Evolutionary conservation across 345 rosid genomes (phyloP).

Genomic region (Iberis pinnata): DNA sequence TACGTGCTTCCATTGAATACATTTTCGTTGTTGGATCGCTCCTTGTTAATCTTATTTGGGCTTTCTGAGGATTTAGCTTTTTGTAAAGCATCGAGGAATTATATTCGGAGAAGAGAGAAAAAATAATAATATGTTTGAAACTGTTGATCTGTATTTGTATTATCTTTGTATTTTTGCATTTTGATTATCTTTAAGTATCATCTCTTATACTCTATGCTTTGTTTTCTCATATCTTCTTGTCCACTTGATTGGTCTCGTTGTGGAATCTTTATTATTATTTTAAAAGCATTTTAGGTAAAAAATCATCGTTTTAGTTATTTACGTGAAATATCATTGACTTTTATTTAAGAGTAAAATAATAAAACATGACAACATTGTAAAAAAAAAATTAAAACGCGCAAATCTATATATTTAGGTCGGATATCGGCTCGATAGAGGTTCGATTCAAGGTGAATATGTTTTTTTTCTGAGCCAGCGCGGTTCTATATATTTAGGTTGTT

Average conservation of each 20-base stretch:
- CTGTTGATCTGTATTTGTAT: slow-evolving; percentile 4
- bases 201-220: neutral
- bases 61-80: slow-evolving; percentile 10
- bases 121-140: neutral
- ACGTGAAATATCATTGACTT: too few relatives aligned
- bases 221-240: neutral
- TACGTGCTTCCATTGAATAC: slow-evolving; percentile 13
- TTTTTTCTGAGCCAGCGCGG: too few relatives aligned
- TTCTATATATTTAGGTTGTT: too few relatives aligned
- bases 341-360: too few relatives aligned
- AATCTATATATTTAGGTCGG: too few relatives aligned
- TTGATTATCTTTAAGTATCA: neutral
- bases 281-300: too few relatives aligned
- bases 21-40: slow-evolving; percentile 21
- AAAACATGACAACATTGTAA: too few relatives aligned
- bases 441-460: too few relatives aligned
- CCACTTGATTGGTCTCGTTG: neutral
- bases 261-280: too few relatives aligned
- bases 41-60: slow-evolving; percentile 20
- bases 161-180: neutral
- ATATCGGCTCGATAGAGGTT: too few relatives aligned
- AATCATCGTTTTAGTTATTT: too few relatives aligned
- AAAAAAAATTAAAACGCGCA: too few relatives aligned
- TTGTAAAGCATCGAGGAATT: neutral
- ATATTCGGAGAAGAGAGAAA: neutral